These are phyloP conservation scores for Nasturtium officinale DNA, from an alignment of 345 rosid genomes.

Conservation along the genomic window DNA sequence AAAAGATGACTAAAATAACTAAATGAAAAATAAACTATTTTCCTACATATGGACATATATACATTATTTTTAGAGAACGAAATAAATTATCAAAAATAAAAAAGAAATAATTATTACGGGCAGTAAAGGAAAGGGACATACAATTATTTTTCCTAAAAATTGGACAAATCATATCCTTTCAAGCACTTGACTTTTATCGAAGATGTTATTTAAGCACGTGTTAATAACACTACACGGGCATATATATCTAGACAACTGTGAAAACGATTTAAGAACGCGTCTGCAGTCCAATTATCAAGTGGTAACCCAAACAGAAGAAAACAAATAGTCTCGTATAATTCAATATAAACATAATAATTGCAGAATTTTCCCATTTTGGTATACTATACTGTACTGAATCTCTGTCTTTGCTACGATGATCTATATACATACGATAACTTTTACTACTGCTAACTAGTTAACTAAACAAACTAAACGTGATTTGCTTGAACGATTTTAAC, in stretches of 20 bases:
- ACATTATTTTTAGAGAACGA: no score
- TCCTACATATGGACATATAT: no score
- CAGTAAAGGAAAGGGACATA: neutral
- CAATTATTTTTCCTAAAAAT: neutral
- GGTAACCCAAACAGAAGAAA: neutral
- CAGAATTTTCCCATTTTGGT: neutral
- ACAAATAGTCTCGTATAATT: neutral
- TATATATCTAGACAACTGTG: neutral
- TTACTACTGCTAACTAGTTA: neutral
- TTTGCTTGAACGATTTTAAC: no score
- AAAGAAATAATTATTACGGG: neutral
- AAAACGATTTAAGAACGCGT: neutral
- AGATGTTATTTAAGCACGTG: constrained; percentile 6
- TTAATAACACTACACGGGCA: neutral
- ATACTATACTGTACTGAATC: neutral
- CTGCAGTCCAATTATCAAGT: neutral
- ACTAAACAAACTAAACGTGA: no score
- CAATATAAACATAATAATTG: neutral
- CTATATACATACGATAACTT: neutral
- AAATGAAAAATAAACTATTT: no score
- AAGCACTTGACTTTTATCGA: neutral
- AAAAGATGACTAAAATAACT: neutral
- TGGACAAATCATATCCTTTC: neutral
- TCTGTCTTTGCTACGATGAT: neutral
- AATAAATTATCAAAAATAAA: no score